Base-by-base conservation (phyloP, 2,329 filamentous ascomycete species). In the Arthrobotrys sinensis region DNA sequence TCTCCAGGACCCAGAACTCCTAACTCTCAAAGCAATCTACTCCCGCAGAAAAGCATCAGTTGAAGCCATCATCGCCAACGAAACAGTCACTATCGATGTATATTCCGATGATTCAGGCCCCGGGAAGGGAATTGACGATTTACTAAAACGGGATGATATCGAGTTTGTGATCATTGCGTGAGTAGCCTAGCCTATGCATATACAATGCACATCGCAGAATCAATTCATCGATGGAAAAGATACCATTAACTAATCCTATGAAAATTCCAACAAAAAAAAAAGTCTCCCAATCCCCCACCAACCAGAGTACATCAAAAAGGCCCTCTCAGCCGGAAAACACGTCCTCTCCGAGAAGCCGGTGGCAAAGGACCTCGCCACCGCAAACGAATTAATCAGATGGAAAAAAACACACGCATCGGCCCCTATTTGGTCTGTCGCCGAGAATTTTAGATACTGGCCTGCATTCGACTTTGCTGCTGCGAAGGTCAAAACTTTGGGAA, bases 311-410 rank as follows among this genome's bases (percentile, higher is more conserved):
- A 88, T 92, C 81, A 86, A 88, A 79, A 86, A 87, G 79, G 89
- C 89, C 0, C 84, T 92, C 16, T 82, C 84, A n/a, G 90, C 90
- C 0, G 90, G 90, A 28, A 93, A 92, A 83, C 90, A 92, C 82
- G 90, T 92, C 6, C 85, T 92, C 1, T 88, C 88, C 14, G 91
- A 92, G 84, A 92, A 92, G 84, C 91, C 91, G 38, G 86, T 92
- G 46, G 90, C 89, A 1, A 87, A 88, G 80, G 89, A 91, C 80
- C 84, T 91, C 7, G 85, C 85, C 1, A 85, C 85, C 0, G 88
- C 88, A 0, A 82, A 84, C 28, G 84, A 86, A n/a, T 84, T 90
- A 32, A 83, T 89, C 24, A 76, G 84, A 5, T 88, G 85, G 83
- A 87, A 87, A 76, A 80, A 84, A 11, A 80, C 83, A 16, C 83